These are phyloP conservation scores for Sporothrix pseudoabietina DNA, from an alignment of 2,329 filamentous ascomycete genomes.

Conservation along the genomic window DNA sequence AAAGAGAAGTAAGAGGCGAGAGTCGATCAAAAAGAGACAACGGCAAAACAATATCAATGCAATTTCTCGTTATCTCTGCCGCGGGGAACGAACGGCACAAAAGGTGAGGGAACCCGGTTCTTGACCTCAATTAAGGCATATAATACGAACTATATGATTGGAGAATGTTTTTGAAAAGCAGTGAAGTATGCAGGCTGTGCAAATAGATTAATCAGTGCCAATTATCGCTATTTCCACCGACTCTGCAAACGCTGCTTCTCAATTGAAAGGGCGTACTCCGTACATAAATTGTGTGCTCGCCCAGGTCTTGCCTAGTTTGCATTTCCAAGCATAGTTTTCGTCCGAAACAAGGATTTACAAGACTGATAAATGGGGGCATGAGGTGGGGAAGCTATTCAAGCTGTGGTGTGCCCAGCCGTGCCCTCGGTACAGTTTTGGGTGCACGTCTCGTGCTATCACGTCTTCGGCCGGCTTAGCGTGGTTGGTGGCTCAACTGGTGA, in stretches of 20 bases:
- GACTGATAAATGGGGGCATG: constrained; percentile 19
- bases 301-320: neutral
- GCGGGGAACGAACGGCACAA: neutral
- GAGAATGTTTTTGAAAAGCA: neutral
- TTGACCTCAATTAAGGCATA: neutral
- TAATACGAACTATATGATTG: too few relatives aligned
- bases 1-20: neutral
- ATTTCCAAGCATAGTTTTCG: constrained; percentile 13
- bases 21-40: too few relatives aligned
- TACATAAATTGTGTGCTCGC: neutral
- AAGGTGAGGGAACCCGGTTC: neutral
- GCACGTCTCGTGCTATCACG: constrained; percentile 1
- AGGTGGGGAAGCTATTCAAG: too few relatives aligned
- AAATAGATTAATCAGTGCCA: neutral
- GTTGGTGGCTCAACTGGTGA: neutral
- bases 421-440: too few relatives aligned
- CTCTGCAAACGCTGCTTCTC: neutral
- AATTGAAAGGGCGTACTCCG: too few relatives aligned
- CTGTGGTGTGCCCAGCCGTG: neutral
- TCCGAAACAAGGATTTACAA: constrained; percentile 2
- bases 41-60: neutral
- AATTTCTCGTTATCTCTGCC: neutral
- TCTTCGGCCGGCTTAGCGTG: neutral
- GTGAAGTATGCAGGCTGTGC: neutral
- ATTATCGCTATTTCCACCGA: neutral